Percentiles rank a stretch among this genome's conserved stretches.
phyloP scores from a whole-genome alignment of 2,329 filamentous ascomycete species.

The Colletotrichum australisinense region DNA sequence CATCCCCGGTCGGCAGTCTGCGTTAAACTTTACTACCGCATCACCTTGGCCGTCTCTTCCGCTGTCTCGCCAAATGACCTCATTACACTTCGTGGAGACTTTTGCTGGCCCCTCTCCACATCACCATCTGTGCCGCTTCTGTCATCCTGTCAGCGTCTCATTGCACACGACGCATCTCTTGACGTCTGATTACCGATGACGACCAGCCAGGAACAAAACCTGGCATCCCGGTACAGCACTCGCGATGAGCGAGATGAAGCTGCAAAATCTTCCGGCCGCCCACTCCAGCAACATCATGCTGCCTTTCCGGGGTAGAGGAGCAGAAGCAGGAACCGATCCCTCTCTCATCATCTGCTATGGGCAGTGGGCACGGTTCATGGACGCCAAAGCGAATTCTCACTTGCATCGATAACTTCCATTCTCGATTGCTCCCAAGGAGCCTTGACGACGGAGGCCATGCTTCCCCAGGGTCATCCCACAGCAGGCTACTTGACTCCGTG shows the following conservation, averaged over 20 bases:
- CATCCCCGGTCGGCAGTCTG: background rate
- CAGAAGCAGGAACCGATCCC: background rate
- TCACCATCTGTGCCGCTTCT: background rate
- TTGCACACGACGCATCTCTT: conserved; percentile 2
- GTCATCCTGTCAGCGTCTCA: conserved; percentile 2
- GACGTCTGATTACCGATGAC: conserved; percentile 26
- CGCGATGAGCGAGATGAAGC: conserved; percentile 18
- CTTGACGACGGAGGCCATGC: background rate
- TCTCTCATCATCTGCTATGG: background rate
- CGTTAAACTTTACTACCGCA: conserved; percentile 7
- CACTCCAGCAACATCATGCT: conserved; percentile 1
- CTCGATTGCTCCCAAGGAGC: background rate
- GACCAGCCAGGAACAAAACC: conserved; percentile 12
- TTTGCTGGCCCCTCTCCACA: background rate
- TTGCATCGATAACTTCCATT: conserved; percentile 8
- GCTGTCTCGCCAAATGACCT: conserved; percentile 27
- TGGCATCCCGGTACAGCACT: background rate
- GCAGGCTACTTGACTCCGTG: background rate
- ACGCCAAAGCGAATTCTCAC: conserved; percentile 13
- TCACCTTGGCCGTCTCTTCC: conserved; percentile 15
- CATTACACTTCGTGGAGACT: conserved; percentile 28
- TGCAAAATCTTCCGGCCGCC: conserved; percentile 19
- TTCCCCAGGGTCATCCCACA: background rate
- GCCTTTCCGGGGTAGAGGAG: conserved; percentile 24
- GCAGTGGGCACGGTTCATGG: conserved; percentile 2